phyloP scores from a whole-genome alignment of 768 basidiomycete genomes.

The Termitomyces sp. region DNA sequence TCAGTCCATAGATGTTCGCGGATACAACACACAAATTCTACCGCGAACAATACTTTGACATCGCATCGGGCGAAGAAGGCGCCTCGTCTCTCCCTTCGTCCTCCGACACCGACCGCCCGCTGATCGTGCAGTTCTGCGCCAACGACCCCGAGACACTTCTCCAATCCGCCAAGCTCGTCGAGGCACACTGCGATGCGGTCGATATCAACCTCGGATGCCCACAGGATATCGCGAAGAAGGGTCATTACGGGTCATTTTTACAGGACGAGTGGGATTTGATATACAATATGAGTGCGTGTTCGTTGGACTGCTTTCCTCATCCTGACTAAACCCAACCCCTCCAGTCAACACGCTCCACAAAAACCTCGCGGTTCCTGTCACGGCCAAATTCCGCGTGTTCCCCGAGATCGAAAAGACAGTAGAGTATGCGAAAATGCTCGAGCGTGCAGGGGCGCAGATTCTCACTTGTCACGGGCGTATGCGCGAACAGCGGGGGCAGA shows the following conservation, averaged over 20 bases:
- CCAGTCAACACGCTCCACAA: constrained; percentile 82
- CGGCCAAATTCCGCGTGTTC: constrained; percentile 94
- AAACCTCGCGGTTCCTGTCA: constrained; percentile 88
- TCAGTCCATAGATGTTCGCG: constrained; percentile 66
- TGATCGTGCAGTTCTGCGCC: constrained; percentile 92
- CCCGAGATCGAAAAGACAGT: constrained; percentile 83
- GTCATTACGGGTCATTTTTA: constrained; percentile 85
- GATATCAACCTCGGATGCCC: constrained; percentile 95
- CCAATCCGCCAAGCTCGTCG: constrained; percentile 70
- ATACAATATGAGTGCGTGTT: background rate
- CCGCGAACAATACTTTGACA: constrained; percentile 64
- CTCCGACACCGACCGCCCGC: constrained; percentile 61
- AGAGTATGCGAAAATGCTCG: constrained; percentile 94
- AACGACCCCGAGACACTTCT: constrained; percentile 83
- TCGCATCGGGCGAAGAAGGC: constrained; percentile 79
- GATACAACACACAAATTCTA: constrained; percentile 49
- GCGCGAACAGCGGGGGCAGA: constrained; percentile 89
- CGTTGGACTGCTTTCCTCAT: background rate
- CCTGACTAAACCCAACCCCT: background rate
- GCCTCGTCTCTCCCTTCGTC: constrained; percentile 26
- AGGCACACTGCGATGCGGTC: constrained; percentile 83
- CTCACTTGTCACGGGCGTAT: constrained; percentile 90
- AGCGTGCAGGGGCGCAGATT: constrained; percentile 92
- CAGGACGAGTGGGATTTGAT: constrained; percentile 91
- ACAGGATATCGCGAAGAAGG: constrained; percentile 88